Evolutionary conservation across 345 rosid species (phyloP).

Genomic region (Ceriops zippeliana): DNA sequence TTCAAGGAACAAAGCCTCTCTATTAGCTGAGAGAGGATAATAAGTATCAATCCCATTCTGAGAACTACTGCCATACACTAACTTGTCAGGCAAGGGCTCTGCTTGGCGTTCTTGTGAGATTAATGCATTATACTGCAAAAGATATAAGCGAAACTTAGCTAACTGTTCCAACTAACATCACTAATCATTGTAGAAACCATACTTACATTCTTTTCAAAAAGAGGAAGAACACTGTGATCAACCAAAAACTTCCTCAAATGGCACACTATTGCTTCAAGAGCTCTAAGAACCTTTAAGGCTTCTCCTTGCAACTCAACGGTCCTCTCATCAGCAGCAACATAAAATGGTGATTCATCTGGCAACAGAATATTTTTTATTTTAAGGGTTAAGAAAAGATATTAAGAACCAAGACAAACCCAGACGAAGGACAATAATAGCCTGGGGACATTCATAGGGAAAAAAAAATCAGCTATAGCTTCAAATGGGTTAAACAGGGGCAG

Average conservation of each 20-base stretch:
- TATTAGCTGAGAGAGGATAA: conserved; percentile 44
- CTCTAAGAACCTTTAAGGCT: conserved; percentile 57
- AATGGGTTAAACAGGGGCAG: too few relatives aligned
- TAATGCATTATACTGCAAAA: conserved; percentile 43
- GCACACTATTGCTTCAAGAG: conserved; percentile 63
- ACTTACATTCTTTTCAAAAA: conserved; percentile 74
- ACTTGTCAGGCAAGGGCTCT: conserved; percentile 47
- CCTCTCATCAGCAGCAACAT: conserved; percentile 61
- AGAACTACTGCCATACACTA: conserved; percentile 33
- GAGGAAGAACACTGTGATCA: conserved; percentile 71
- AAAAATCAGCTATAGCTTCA: too few relatives aligned
- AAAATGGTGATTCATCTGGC: conserved; percentile 61
- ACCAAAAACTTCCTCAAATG: conserved; percentile 77
- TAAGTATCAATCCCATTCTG: conserved; percentile 38
- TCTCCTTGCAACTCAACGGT: conserved; percentile 73
- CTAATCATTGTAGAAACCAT: neutral
- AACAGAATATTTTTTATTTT: conserved; percentile 13
- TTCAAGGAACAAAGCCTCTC: conserved; percentile 53
- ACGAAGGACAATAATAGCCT: too few relatives aligned
- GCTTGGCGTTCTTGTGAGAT: conserved; percentile 52
- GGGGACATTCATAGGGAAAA: too few relatives aligned
- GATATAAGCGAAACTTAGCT: neutral
- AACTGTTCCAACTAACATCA: neutral
- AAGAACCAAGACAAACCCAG: too few relatives aligned
- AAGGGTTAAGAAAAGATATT: too few relatives aligned